Conservation (phyloP, 2,329 filamentous ascomycete species). For the Cryphonectria radicalis region DNA sequence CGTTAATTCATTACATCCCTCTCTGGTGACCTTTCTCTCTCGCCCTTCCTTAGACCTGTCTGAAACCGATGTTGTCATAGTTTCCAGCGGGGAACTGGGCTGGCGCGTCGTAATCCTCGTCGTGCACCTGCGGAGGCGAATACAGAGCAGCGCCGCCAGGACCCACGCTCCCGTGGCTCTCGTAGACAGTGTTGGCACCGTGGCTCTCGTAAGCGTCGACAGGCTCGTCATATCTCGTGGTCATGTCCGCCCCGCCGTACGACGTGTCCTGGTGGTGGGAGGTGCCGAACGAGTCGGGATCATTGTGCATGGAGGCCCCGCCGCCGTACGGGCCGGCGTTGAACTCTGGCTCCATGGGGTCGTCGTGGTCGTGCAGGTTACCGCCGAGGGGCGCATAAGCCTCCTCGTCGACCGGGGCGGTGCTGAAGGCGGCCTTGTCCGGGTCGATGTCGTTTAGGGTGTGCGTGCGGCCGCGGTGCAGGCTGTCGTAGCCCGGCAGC, state of each 20-base stretch:
- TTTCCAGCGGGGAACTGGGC: constrained; percentile 61
- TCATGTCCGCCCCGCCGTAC: constrained; percentile 34
- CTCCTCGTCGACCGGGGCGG: constrained; percentile 69
- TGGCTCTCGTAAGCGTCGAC: constrained; percentile 50
- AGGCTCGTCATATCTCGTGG: constrained; percentile 54
- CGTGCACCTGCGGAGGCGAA: constrained; percentile 43
- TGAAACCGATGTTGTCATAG: constrained; percentile 45
- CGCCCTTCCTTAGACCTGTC: constrained; percentile 46
- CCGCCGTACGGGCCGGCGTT: constrained; percentile 31
- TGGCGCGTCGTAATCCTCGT: constrained; percentile 50
- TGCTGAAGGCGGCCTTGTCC: constrained; percentile 71
- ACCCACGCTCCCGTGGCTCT: constrained; percentile 17
- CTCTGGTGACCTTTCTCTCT: neutral
- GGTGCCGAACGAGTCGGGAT: constrained; percentile 28
- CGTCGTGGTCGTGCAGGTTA: constrained; percentile 58
- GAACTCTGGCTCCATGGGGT: constrained; percentile 39
- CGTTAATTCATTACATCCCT: constrained; percentile 7
- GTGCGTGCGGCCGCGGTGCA: constrained; percentile 36
- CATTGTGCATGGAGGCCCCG: constrained; percentile 33
- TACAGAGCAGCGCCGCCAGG: constrained; percentile 38
- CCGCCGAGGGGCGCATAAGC: constrained; percentile 60
- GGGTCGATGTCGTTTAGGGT: constrained; percentile 62
- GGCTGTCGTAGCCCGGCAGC: constrained; percentile 64
- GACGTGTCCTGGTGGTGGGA: constrained; percentile 29
- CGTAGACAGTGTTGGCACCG: constrained; percentile 10